These are phyloP conservation scores for Colletotrichum tropicale DNA, from an alignment of 2,329 filamentous ascomycete genomes.

Conservation along the genomic window DNA sequence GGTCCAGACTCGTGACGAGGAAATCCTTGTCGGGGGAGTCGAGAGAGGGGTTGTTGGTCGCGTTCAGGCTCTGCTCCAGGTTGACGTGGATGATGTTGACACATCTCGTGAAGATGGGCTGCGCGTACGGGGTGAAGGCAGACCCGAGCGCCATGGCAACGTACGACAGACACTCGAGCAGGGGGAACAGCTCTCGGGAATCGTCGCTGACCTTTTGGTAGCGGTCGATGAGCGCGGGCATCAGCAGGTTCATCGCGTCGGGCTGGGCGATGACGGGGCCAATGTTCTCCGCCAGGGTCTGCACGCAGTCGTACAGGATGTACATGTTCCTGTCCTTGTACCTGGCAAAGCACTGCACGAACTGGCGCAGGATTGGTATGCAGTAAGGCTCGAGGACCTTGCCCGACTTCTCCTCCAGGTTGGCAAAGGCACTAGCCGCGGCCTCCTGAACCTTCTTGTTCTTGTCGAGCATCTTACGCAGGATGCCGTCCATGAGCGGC, in stretches of 20 bases:
- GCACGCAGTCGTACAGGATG: constrained; percentile 97
- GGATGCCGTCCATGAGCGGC: constrained; percentile 95
- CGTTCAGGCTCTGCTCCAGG: constrained; percentile 78
- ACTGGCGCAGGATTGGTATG: constrained; percentile 88
- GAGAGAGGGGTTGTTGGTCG: constrained; percentile 68
- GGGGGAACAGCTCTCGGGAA: constrained; percentile 89
- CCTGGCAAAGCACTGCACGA: constrained; percentile 87
- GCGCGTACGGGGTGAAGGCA: constrained; percentile 83
- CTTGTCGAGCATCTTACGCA: constrained; percentile 92
- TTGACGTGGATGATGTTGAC: constrained; percentile 92
- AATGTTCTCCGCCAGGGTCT: constrained; percentile 92
- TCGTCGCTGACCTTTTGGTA: constrained; percentile 89
- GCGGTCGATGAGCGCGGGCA: constrained; percentile 88
- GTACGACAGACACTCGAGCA: constrained; percentile 96
- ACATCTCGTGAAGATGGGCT: constrained; percentile 86
- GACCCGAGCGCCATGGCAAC: constrained; percentile 85
- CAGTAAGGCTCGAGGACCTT: constrained; percentile 83
- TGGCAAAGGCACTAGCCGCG: constrained; percentile 93
- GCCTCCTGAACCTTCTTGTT: constrained; percentile 99
- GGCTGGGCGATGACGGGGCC: constrained; percentile 81
- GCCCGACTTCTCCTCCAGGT: constrained; percentile 91
- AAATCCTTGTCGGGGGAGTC: constrained; percentile 96
- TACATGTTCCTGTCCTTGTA: constrained; percentile 99
- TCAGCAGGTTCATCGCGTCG: constrained; percentile 82
- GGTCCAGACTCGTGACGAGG: constrained; percentile 90